Base-by-base conservation (phyloP, 768 basidiomycete genomes). In the Glaciozyma martinii region DNA sequence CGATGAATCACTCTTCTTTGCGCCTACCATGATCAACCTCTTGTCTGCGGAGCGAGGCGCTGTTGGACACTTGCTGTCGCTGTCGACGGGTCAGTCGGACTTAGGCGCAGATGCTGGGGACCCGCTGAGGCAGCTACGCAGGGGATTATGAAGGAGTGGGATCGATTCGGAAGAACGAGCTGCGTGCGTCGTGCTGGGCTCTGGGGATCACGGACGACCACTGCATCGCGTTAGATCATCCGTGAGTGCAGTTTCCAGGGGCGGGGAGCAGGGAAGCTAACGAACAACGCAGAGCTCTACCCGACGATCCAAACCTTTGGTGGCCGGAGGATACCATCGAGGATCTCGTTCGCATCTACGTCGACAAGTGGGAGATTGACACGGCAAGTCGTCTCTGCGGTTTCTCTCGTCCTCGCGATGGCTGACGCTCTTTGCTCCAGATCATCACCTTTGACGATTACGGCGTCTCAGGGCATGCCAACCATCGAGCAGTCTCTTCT, bases 391-490 rank as follows among this genome's bases (percentile, higher is more conserved):
- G 19, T 25, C 2, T 32, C 9, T 19, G 1, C 5, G 18, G 2
- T 21, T 27, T 32, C 54, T 29, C 5, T 8, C n/a, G n/a, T 7
- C 13, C 13, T 10, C 40, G n/a, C 10, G 16, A 33, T 5, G 18
- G 25, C 56, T 58, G 42, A n/a, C 25, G 13, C 30, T 2, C 16
- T 59, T 8, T n/a, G n/a, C 25, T 5, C 16, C 62, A 78, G 78
- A 71, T 78, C 56, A 71, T 79, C 59, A 77, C 78, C 0, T 79
- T 79, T 59, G 78, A 79, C 69, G 52, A 60, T 0, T 54, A 66
- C 5, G 78, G 78, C 21, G 74, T 79, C 21, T 76, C 77, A 0
- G 66, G 72, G 1, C 78, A 79, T 59, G 74, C 75, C 10, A 79
- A 79, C 66, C 78, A 79, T 65, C 73, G 71, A 16, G 69, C 76